A percentile compares a stretch with the other conserved stretches of the same genome.
Conservation (phyloP, 345 rosid species). For the Hibiscus syriacus region DNA sequence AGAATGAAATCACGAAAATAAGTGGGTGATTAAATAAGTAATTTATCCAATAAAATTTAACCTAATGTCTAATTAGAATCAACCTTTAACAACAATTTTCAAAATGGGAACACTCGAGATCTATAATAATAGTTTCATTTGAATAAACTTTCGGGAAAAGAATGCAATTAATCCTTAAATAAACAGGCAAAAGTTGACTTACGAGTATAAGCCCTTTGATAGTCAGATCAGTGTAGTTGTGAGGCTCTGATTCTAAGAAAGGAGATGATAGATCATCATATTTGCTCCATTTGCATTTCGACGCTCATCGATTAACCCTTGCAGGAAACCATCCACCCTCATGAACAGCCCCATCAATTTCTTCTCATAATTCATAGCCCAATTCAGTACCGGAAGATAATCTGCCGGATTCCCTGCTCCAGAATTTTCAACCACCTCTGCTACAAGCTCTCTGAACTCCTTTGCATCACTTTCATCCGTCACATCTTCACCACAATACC, state of each 20-base stretch:
- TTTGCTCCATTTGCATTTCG: conserved; percentile 15
- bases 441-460: conserved; percentile 29
- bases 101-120: too few species aligned
- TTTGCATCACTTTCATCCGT: conserved; percentile 31
- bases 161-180: too few species aligned
- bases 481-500: conserved; percentile 40
- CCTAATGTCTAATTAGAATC: too few species aligned
- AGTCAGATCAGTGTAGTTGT: conserved; percentile 31
- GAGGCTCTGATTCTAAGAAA: conserved; percentile 32
- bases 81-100: too few species aligned
- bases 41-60: too few species aligned
- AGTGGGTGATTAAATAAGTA: too few species aligned
- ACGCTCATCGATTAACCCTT: conserved; percentile 40
- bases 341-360: conserved; percentile 10
- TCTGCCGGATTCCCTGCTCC: conserved; percentile 34
- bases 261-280: conserved; percentile 40
- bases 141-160: too few species aligned
- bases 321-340: conserved; percentile 32
- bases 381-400: conserved; percentile 33
- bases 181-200: background rate
- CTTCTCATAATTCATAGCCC: conserved; percentile 28
- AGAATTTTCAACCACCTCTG: conserved; percentile 17
- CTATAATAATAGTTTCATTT: too few species aligned
- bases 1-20: too few species aligned
- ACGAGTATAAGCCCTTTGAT: conserved; percentile 40